Percentiles rank a stretch among this genome's conserved stretches.
phyloP scores from a whole-genome alignment of 2,329 filamentous ascomycete genomes.

The Penicillium thymicola region DNA sequence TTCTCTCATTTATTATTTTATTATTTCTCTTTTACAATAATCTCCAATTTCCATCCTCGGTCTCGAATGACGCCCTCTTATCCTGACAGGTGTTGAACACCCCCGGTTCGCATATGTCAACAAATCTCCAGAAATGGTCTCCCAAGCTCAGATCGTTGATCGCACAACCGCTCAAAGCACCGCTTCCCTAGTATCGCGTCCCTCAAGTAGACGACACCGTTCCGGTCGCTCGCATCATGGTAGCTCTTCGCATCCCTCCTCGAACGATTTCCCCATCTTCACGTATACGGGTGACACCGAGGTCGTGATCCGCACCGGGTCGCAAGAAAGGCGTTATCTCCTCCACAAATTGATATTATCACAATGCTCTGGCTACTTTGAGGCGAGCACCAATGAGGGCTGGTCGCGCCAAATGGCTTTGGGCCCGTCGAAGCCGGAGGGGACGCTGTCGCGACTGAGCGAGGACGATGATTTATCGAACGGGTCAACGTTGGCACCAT shows the following conservation, averaged over 20 bases:
- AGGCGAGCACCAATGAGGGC: constrained; percentile 71
- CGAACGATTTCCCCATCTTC: constrained; percentile 93
- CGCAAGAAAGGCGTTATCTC: constrained; percentile 77
- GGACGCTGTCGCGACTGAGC: constrained; percentile 34
- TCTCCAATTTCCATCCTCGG: neutral
- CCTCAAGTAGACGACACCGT: constrained; percentile 64
- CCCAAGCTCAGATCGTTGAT: constrained; percentile 47
- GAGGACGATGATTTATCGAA: constrained; percentile 36
- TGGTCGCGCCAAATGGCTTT: constrained; percentile 55
- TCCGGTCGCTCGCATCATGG: constrained; percentile 80
- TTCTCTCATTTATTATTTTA: neutral
- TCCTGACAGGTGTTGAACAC: constrained; percentile 14
- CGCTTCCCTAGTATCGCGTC: constrained; percentile 62
- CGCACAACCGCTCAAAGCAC: constrained; percentile 58
- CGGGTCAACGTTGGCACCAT: constrained; percentile 38
- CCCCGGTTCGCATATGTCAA: constrained; percentile 4
- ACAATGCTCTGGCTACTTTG: constrained; percentile 91
- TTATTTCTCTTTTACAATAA: neutral
- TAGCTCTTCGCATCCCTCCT: constrained; percentile 63
- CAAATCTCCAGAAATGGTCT: constrained; percentile 30
- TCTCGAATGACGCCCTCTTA: constrained; percentile 13
- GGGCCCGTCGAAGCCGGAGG: constrained; percentile 48
- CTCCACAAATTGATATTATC: constrained; percentile 83
- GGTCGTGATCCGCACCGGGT: constrained; percentile 68
- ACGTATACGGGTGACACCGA: constrained; percentile 89